Conservation (phyloP, 805 yeast genomes). For the Pichia phayaonensis region DNA sequence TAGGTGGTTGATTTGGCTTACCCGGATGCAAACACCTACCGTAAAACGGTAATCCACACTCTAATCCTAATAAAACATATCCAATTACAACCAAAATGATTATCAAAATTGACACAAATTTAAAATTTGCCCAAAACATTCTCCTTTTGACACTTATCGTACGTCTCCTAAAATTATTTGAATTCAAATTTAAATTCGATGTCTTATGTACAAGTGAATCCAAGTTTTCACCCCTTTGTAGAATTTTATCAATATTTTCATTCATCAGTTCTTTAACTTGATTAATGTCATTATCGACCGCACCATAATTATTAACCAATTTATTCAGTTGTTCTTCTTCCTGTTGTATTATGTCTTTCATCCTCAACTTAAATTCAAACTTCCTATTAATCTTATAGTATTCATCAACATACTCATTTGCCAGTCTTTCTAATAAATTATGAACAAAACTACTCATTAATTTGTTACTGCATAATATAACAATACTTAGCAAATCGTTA, state of each 20-base stretch:
- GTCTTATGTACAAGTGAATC: slow-evolving; percentile 72
- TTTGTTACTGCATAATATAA: slow-evolving; percentile 37
- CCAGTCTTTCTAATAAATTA: slow-evolving; percentile 40
- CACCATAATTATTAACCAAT: slow-evolving; percentile 27
- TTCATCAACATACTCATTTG: slow-evolving; percentile 34
- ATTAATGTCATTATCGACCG: slow-evolving; percentile 45
- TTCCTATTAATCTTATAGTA: slow-evolving; percentile 18
- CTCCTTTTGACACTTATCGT: slow-evolving; percentile 55
- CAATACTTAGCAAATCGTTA: slow-evolving; percentile 45
- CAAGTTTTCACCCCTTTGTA: slow-evolving; percentile 74
- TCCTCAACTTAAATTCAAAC: slow-evolving; percentile 44
- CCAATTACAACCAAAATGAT: slow-evolving; percentile 26
- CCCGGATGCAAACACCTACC: slow-evolving; percentile 31
- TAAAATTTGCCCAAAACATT: slow-evolving; percentile 63
- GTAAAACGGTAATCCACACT: slow-evolving; percentile 49
- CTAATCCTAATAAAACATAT: slow-evolving; percentile 41
- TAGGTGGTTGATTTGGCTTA: slow-evolving; percentile 22
- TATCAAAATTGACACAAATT: slow-evolving; percentile 30
- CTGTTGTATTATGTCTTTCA: slow-evolving; percentile 48
- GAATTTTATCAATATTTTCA: slow-evolving; percentile 61
- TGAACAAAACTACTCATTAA: slow-evolving; percentile 40
- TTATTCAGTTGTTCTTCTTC: slow-evolving; percentile 43
- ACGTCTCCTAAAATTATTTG: slow-evolving; percentile 62
- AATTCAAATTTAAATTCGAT: slow-evolving; percentile 56
- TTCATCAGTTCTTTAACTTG: slow-evolving; percentile 64